These are phyloP conservation scores for Starmerella geochares DNA, from an alignment of 805 yeast genomes.

Conservation along the genomic window DNA sequence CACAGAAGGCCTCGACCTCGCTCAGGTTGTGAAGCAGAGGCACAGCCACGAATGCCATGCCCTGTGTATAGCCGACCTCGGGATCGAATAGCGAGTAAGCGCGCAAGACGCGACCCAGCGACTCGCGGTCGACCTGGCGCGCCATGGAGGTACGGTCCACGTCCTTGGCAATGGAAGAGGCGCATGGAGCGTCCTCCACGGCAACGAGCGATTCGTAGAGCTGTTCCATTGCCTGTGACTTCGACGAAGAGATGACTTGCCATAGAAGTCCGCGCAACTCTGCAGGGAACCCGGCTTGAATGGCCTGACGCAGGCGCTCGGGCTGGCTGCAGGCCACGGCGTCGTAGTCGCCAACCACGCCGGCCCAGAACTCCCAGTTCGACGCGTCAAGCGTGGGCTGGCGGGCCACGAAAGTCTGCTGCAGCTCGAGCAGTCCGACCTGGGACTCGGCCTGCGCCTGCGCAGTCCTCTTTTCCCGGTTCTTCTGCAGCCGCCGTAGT, in stretches of 20 bases:
- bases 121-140: constrained; percentile 44
- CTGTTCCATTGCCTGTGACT: constrained; percentile 51
- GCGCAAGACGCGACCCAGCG: constrained; percentile 64
- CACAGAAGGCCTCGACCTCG: constrained; percentile 76
- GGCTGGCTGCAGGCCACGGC: constrained; percentile 53
- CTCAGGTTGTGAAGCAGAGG: constrained; percentile 72
- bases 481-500: constrained; percentile 25
- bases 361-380: constrained; percentile 66
- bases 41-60: constrained; percentile 87
- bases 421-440: constrained; percentile 35
- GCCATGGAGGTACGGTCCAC: constrained; percentile 76
- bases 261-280: constrained; percentile 83
- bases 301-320: constrained; percentile 46
- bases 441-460: constrained; percentile 44
- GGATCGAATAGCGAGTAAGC: constrained; percentile 78
- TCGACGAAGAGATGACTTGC: constrained; percentile 79
- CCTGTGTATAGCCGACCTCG: constrained; percentile 96
- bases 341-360: constrained; percentile 68
- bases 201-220: constrained; percentile 42
- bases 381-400: constrained; percentile 16
- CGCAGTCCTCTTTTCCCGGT: constrained; percentile 17
- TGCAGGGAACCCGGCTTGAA: constrained; percentile 70
- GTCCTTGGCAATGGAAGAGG: constrained; percentile 69
- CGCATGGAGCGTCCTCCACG: constrained; percentile 50
- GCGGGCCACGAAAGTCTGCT: constrained; percentile 29